A percentile compares a stretch with the other conserved stretches of the same genome.
Conservation (phyloP, 345 rosid genomes). For the Pugionium cornutum region DNA sequence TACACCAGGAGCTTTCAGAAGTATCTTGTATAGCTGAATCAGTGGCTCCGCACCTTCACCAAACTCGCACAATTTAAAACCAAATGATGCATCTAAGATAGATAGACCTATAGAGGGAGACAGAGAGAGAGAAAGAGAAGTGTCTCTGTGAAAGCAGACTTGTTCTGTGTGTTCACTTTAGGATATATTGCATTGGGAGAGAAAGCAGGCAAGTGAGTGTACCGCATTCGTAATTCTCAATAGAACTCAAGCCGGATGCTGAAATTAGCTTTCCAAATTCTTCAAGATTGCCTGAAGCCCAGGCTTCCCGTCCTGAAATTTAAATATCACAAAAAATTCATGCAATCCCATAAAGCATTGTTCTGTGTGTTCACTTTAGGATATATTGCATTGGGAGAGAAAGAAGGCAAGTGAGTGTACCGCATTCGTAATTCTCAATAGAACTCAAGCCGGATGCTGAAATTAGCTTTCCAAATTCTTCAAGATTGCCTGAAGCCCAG, state of each 20-base stretch:
- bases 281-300: slow-evolving; percentile 71
- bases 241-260: slow-evolving; percentile 90
- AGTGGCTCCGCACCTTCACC: slow-evolving; percentile 73
- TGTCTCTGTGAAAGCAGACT: not conserved
- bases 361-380: not conserved
- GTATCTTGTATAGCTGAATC: slow-evolving; percentile 72
- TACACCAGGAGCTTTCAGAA: slow-evolving; percentile 74
- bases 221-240: slow-evolving; percentile 90
- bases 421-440: slow-evolving; percentile 86
- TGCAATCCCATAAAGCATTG: not conserved
- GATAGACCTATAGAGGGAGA: no score
- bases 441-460: slow-evolving; percentile 94
- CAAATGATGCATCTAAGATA: not conserved
- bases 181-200: not conserved
- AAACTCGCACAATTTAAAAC: slow-evolving; percentile 13
- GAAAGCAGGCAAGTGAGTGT: slow-evolving; percentile 19
- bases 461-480: slow-evolving; percentile 72
- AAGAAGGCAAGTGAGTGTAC: slow-evolving; percentile 40
- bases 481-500: slow-evolving; percentile 73
- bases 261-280: slow-evolving; percentile 79
- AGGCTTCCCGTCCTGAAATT: slow-evolving; percentile 73
- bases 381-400: not conserved
- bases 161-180: not conserved
- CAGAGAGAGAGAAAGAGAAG: not conserved
- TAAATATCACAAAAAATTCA: slow-evolving; percentile 15